Base-by-base conservation (phyloP, 106 monocot genomes). In the Dioscorea zingiberensis region DNA sequence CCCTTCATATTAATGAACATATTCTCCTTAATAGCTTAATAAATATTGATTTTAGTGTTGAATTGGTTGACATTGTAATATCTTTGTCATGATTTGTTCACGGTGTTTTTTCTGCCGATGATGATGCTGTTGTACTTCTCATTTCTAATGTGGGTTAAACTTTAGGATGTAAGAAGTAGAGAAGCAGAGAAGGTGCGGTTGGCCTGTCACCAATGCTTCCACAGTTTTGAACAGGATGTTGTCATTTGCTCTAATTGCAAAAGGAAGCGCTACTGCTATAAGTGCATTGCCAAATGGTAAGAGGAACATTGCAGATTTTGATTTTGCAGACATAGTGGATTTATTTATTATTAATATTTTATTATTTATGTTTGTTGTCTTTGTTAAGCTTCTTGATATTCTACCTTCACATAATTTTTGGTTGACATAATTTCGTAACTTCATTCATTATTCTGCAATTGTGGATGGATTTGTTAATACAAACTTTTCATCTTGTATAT, bases 221-320 rank as follows among this genome's bases (percentile, higher is more conserved):
- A 68, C 24, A 62, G 62, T 62, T 62, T 25, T 55, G 29, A 60
- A 60, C 24, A 23, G 22, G 57, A 72, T 64, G 25, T 78, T 62
- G 62, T 29, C 38, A 23, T 55, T 67, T 78, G 78, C 38, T 72
- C 56, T 15, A 72, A 55, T 62, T 78, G 78, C 59, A 16, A 27
- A 29, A 68, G 48, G 22, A 72, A 54, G 48, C 47, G 62, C 17
- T 78, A 78, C 27, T 68, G 78, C 62, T 55, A 62, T 48, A 59
- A 13, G 14, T 78, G 78, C 56, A 53, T 72, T 47, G 62, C 24
- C 18, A 72, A 72, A 21, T 78, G 78, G 78, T 78, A 77, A 63
- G 24, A 27, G 25, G 27, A 30, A 56, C 60, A 14, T 8, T 22
- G 48, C 17, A 30, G 30, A 30, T 13, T 17, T 59, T 17, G 1